Percentiles rank a stretch among this genome's conserved stretches.
phyloP scores from a whole-genome alignment of 2,329 filamentous ascomycete species.

The Allantophomopsis cytisporea region DNA sequence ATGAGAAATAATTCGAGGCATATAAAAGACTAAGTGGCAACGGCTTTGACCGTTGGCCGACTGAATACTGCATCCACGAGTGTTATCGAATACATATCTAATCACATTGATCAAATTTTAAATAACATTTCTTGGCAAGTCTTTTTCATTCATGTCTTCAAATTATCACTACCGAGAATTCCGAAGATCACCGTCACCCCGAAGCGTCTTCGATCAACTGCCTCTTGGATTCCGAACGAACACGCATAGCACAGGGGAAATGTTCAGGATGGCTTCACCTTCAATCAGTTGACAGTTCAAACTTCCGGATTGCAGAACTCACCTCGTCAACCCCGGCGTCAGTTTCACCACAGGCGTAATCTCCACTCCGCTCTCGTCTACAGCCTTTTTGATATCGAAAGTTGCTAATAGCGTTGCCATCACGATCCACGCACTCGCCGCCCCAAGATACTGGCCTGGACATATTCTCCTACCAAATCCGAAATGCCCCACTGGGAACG shows the following conservation, averaged over 20 bases:
- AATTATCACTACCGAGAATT: too few relatives aligned
- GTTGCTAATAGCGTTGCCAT: slow-evolving; percentile 24
- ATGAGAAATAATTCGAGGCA: too few relatives aligned
- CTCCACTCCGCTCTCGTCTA: slow-evolving; percentile 20
- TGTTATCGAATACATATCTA: too few relatives aligned
- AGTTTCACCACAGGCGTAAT: slow-evolving; percentile 5
- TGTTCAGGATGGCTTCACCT: slow-evolving; percentile 1
- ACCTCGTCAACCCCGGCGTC: slow-evolving; percentile 3
- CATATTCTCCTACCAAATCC: slow-evolving; percentile 39
- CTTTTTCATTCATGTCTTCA: too few relatives aligned
- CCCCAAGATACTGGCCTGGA: slow-evolving; percentile 33
- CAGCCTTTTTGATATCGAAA: slow-evolving; percentile 18
- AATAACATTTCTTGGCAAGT: too few relatives aligned
- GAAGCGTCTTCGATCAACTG: too few relatives aligned
- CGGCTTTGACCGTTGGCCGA: too few relatives aligned
- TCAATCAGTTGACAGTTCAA: neutral
- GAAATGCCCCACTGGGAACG: slow-evolving; percentile 30
- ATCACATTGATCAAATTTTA: too few relatives aligned
- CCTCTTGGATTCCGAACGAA: neutral
- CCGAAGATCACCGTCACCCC: too few relatives aligned
- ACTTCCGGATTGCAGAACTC: neutral
- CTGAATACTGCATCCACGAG: too few relatives aligned
- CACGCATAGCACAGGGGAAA: neutral
- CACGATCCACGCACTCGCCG: slow-evolving; percentile 24
- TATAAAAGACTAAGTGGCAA: too few relatives aligned